Percentiles rank a stretch among this genome's conserved stretches.
These are phyloP conservation scores for Echium plantagineum DNA, from an alignment of 257 asterid genomes.

Conservation along the genomic window DNA sequence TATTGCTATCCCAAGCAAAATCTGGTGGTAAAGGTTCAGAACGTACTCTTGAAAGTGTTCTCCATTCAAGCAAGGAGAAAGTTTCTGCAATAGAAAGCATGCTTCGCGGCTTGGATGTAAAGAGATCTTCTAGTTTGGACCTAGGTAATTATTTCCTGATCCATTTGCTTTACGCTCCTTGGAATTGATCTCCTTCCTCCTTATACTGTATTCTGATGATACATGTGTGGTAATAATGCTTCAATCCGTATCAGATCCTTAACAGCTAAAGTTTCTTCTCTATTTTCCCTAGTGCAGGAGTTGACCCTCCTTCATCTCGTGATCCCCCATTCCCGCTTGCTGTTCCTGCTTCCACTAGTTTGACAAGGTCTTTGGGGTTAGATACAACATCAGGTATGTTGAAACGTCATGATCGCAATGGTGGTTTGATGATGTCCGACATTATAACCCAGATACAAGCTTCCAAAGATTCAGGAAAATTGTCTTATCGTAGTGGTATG, in stretches of 20 bases:
- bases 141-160: constrained; percentile 58
- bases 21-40: constrained; percentile 54
- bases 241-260: constrained; percentile 9
- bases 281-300: constrained; percentile 97
- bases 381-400: constrained; percentile 49
- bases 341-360: constrained; percentile 82
- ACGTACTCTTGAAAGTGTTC: constrained; percentile 93
- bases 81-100: constrained; percentile 97
- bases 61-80: constrained; percentile 92
- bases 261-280: constrained; percentile 37
- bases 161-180: constrained; percentile 13
- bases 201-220: constrained; percentile 2
- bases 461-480: constrained; percentile 72
- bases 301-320: constrained; percentile 98
- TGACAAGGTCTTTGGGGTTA: constrained; percentile 37
- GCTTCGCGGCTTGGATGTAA: constrained; percentile 76
- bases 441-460: constrained; percentile 91
- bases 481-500: constrained; percentile 41
- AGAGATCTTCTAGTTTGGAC: constrained; percentile 94
- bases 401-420: constrained; percentile 66
- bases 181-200: constrained; percentile 1
- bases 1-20: constrained; percentile 63
- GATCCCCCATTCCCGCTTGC: constrained; percentile 98
- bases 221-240: not conserved
- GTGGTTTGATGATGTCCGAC: constrained; percentile 83